phyloP scores from a whole-genome alignment of 202 grass and related monocot genomes.

The Carex arenaria region DNA sequence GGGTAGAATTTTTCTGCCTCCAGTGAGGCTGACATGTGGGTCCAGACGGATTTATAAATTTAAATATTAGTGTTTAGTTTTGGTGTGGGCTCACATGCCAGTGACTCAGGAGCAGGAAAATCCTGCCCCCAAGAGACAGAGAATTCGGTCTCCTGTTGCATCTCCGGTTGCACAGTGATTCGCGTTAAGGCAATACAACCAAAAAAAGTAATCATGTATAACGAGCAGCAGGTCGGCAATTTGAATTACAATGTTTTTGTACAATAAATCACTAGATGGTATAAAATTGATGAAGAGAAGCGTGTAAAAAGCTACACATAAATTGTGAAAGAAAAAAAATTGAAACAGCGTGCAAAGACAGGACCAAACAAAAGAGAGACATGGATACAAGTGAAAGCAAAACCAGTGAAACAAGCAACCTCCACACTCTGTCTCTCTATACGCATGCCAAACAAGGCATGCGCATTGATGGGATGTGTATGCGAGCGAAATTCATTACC shows the following conservation, averaged over 20 bases:
- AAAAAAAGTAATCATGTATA: background rate
- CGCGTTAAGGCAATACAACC: background rate
- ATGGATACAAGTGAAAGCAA: slow-evolving; percentile 6
- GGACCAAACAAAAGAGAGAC: slow-evolving; percentile 16
- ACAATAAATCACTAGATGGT: background rate
- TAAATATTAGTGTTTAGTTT: no score
- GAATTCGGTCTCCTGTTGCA: no score
- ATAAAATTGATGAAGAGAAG: background rate
- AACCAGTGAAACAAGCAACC: slow-evolving; percentile 25
- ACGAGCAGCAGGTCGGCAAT: background rate
- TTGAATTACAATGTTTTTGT: background rate
- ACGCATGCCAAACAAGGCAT: slow-evolving; percentile 26
- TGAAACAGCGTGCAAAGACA: slow-evolving; percentile 10
- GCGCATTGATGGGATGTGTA: slow-evolving; percentile 35
- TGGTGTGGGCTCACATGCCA: no score
- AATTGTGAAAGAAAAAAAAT: background rate
- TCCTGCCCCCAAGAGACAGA: no score
- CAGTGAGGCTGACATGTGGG: no score
- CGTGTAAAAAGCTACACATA: background rate
- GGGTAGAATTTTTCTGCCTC: no score
- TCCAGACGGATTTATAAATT: no score
- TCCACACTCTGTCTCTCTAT: background rate
- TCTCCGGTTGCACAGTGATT: no score
- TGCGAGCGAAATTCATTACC: background rate
- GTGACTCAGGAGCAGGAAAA: no score